These are phyloP conservation scores for Botrytis fabae DNA, from an alignment of 2,329 filamentous ascomycete genomes.

Conservation along the genomic window DNA sequence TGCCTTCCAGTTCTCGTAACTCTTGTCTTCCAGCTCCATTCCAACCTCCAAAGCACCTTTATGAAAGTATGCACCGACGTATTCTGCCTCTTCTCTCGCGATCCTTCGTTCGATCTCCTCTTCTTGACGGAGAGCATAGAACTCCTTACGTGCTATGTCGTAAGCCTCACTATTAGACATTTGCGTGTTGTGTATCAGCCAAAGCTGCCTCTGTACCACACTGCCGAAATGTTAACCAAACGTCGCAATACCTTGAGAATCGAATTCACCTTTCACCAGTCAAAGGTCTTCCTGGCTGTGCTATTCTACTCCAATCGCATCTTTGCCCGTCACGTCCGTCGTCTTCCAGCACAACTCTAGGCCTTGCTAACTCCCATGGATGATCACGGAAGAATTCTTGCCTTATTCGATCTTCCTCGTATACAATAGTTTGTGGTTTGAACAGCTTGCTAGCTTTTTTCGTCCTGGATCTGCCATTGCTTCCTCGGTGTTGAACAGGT, in stretches of 20 bases:
- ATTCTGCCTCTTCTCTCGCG: conserved; percentile 81
- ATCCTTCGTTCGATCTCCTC: conserved; percentile 82
- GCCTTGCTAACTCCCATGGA: conserved; percentile 93
- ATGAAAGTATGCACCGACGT: conserved; percentile 87
- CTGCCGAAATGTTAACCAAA: conserved; percentile 48
- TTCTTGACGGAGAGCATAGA: conserved; percentile 79
- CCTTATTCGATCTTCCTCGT: conserved; percentile 81
- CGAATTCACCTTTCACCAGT: conserved; percentile 76
- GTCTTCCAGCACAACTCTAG: conserved; percentile 78
- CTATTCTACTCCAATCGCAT: conserved; percentile 76
- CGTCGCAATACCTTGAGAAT: neutral
- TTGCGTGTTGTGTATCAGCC: conserved; percentile 68
- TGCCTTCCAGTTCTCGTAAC: conserved; percentile 80
- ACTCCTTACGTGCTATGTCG: conserved; percentile 83
- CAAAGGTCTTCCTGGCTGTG: conserved; percentile 72
- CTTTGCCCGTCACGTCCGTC: conserved; percentile 77
- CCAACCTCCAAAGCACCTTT: conserved; percentile 72
- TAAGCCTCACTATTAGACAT: conserved; percentile 72
- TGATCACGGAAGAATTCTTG: conserved; percentile 87
- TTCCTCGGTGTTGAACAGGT: conserved; percentile 48
- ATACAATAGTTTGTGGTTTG: conserved; percentile 73
- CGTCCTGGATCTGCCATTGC: conserved; percentile 40
- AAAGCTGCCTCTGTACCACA: conserved; percentile 88
- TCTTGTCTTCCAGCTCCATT: conserved; percentile 76
- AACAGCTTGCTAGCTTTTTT: conserved; percentile 75